Evolutionary conservation across 164 flowering plant genomes (phyloP), one percentile per base, ranked within the genome.

Genomic region (Tetracentron sinense): DNA sequence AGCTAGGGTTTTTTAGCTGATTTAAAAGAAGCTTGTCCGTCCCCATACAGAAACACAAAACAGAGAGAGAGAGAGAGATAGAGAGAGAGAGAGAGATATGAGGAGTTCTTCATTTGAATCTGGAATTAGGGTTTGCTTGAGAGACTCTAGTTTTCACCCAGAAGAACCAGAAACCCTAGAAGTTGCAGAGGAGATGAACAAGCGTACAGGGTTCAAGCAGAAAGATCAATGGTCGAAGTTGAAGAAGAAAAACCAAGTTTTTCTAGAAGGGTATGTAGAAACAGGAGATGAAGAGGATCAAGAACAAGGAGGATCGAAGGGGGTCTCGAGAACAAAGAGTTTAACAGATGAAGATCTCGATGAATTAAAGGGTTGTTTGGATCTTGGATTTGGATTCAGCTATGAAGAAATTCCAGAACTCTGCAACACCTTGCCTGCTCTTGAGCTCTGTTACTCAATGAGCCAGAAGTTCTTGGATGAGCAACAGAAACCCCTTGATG

Each of bases 401-500:
- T 91, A 88, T 68, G 89, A 88, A 7, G 97, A 89, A 71, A 91
- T 91, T 48, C 97, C 97, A 0, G 97, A 88, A 76, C 88, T 88
- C 50, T 88, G 88, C 69, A 84, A 83, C 72, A 88, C 95, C 21
- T 61, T 88, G 69, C 97, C 97, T 14, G 97, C 97, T 55, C 83
- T 91, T 20, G 97, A 91, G 75, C 83, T 91, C 19, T 91, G 97
- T 60, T 91, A 91, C 70, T 91, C 97, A 0, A 85, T 88, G 88
- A 78, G 80, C 56, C 96, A 85, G 81, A 85, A 78, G 83, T 91
- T 80, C 60, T 38, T 79, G 21, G 96, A 87, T 55, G 92, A 90
- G 11, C 82, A 81, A 60, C 82, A 78, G 46, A 72, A 80, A 65
- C 60, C 75, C 26, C 79, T 83, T 11, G 85, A 77, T 49, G 70